Evolutionary conservation across 306 rosid genomes (phyloP), one percentile per base, ranked within the genome.

Genomic region (Crotalaria pallida): DNA sequence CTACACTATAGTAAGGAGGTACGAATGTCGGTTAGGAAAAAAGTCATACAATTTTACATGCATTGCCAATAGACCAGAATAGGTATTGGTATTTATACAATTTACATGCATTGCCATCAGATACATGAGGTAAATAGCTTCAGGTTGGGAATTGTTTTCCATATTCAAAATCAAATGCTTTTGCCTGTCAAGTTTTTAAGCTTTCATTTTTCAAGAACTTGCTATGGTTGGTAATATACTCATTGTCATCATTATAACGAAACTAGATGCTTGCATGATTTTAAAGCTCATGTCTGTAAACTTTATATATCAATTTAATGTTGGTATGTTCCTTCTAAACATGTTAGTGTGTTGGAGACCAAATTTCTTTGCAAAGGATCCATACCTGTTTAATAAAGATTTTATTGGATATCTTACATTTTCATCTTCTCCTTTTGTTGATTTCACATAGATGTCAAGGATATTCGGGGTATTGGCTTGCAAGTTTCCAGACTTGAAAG

Each of bases 391-490:
- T n/a, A 26, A 47, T 56, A 22, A 64, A 41, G 7, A 55, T 31
- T 19, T 72, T 48, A 67, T 71, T 61, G 40, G 63, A 45, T 52
- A 61, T 61, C 23, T 52, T n/a, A 65, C 47, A 57, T 57, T 7
- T 26, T 36, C 77, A 24, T 63, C 31, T 57, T 77, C 67, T 70
- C 43, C 62, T 53, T 69, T 57, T 73, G 52, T 51, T 73, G 16
- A 70, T 78, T 75, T 60, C 68, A 69, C 56, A 22, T 72, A 90
- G 98, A 90, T 85, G 92, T 88, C 61, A 85, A 87, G 88, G 97
- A 94, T 69, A 94, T 94, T 70, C 92, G 97, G 50, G 98, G 98
- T 69, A 73, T 94, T 83, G 98, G 97, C 71, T 73, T 94, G 88
- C 98, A 90, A 31, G 97, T 88, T 80, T 87, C 96, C 66, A 94